phyloP scores from a whole-genome alignment of 78 protist species.

The Chrysochromulina parva region DNA sequence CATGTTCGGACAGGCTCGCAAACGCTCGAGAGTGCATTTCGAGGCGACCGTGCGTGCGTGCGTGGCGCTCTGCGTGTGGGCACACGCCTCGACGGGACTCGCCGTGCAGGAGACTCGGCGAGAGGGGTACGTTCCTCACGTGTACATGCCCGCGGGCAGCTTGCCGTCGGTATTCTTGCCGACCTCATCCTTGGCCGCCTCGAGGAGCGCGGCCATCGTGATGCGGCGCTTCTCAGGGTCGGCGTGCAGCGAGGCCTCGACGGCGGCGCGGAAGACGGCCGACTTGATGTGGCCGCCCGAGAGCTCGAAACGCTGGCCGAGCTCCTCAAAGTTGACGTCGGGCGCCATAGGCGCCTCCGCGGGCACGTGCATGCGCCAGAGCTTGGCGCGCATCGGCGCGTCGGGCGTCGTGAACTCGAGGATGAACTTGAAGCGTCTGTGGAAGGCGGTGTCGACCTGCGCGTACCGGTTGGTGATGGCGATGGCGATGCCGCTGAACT shows the following conservation, averaged over 20 bases:
- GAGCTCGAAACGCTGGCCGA: background rate
- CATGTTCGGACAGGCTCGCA: too few relatives aligned
- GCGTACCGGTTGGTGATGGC: background rate
- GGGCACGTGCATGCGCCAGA: background rate
- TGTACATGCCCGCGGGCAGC: background rate
- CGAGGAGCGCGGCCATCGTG: background rate
- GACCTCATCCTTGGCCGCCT: background rate
- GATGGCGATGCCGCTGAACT: constrained; percentile 56
- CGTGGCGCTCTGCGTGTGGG: too few relatives aligned
- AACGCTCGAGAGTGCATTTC: too few relatives aligned
- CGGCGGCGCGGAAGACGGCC: background rate
- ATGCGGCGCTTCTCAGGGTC: background rate
- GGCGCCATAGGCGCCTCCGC: background rate
- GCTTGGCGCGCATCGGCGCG: background rate
- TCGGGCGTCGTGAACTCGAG: background rate
- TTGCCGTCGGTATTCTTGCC: background rate
- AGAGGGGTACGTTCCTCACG: too few relatives aligned
- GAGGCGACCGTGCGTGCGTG: too few relatives aligned
- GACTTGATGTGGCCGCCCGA: background rate
- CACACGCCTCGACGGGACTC: too few relatives aligned
- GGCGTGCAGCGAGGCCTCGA: background rate
- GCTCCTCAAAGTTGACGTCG: background rate
- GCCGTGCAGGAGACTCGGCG: too few relatives aligned
- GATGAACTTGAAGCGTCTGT: background rate
- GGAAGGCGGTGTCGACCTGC: background rate